Base-by-base conservation (phyloP, 2,329 filamentous ascomycete species). In the Pseudonectria foliicola region DNA sequence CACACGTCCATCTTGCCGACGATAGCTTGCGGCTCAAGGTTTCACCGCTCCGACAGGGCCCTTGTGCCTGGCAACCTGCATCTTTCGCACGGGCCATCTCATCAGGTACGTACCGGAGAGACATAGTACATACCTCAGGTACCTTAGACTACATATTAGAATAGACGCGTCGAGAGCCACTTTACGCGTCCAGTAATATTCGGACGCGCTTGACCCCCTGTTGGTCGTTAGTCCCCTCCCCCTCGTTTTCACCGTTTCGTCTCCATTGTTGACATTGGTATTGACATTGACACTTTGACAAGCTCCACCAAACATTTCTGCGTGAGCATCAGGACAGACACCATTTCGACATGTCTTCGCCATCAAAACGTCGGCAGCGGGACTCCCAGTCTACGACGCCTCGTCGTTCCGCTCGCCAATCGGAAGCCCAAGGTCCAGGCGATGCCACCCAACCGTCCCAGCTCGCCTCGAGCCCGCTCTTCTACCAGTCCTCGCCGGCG, bases 381-480 rank as follows among this genome's bases (percentile, higher is more conserved):
- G 69, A 61, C 55, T 78, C 77, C 34, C 68, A 74, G 55, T 67
- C 70, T 29, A 59, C 52, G 32, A 65, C 62, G 7, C 64, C 64
- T 31, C 62, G 63, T 39, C 59, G 59, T 33, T 61, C 62, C 32
- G 48, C 51, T 29, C 67, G 71, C 34, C 70, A 57, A 34, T 52
- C 59, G 12, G 48, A 59, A 37, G 46, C 52, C 25, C 57, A 55
- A 28, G 73, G 70, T 33, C 71, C 72, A 42, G 67, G 68, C 33
- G 60, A 60, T 36, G 40, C 36, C 36, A 62, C 58, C 33, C 63
- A 65, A 24, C 48, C 61, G 14, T 68, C 70, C 14, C 67, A 71
- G 48, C 67, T 80, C 42, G 75, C 77, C 5, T 92, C 87, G 4
- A 94, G 88, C 39, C 89, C 89, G 27, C 70, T 95, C 45, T 85